A percentile compares a stretch with the other conserved stretches of the same genome.
These are phyloP conservation scores for Salix purpurea DNA, from an alignment of 345 rosid species.

Conservation along the genomic window DNA sequence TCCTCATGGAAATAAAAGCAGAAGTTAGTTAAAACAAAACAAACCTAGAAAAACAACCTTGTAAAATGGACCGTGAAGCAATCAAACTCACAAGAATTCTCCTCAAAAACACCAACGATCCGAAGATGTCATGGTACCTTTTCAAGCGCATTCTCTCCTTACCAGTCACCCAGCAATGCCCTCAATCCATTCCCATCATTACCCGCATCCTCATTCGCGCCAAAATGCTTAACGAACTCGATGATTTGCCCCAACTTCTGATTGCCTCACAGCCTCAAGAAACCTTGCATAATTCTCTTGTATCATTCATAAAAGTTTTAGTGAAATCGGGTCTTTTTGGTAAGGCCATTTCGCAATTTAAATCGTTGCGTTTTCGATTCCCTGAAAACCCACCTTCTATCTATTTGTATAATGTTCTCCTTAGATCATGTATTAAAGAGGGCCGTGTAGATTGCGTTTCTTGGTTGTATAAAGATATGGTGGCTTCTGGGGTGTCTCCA, in stretches of 20 bases:
- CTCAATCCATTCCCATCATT: slow-evolving; percentile 47
- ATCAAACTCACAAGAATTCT: slow-evolving; percentile 54
- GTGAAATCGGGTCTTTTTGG: slow-evolving; percentile 51
- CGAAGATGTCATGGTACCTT: slow-evolving; percentile 78
- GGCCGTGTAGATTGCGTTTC: slow-evolving; percentile 45
- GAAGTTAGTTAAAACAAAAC: too few relatives aligned
- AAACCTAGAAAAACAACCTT: background rate
- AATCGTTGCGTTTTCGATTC: slow-evolving; percentile 44
- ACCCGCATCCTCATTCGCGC: slow-evolving; percentile 59
- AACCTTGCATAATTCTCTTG: slow-evolving; percentile 33
- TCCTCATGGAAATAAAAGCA: too few relatives aligned
- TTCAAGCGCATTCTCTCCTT: slow-evolving; percentile 61
- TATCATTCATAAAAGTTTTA: slow-evolving; percentile 37
- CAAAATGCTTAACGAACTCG: slow-evolving; percentile 60
- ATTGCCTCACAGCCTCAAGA: slow-evolving; percentile 27
- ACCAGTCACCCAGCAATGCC: slow-evolving; percentile 23
- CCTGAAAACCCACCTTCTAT: slow-evolving; percentile 46
- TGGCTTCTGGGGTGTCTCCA: slow-evolving; percentile 52
- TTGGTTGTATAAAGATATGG: slow-evolving; percentile 81
- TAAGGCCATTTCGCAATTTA: slow-evolving; percentile 55
- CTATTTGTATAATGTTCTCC: slow-evolving; percentile 54
- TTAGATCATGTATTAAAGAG: slow-evolving; percentile 45
- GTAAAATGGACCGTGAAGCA: slow-evolving; percentile 44
- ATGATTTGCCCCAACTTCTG: slow-evolving; percentile 55
- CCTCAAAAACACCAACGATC: slow-evolving; percentile 56